phyloP scores from a whole-genome alignment of 345 rosid species.

The Salix exigua region DNA sequence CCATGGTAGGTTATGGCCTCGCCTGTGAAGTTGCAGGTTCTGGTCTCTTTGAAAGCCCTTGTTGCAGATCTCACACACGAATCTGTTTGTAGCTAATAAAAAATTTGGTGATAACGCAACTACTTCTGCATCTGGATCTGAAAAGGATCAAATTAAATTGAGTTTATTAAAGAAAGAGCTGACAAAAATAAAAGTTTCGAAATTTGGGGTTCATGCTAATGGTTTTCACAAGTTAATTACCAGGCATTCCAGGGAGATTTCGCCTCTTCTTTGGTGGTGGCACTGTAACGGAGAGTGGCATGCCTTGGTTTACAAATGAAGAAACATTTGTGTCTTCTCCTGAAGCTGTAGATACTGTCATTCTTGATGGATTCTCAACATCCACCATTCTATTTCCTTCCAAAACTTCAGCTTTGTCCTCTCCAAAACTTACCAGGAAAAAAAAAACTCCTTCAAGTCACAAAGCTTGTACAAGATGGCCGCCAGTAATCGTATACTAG shows the following conservation, averaged over 20 bases:
- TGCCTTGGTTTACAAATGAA: slow-evolving; percentile 25
- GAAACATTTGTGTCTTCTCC: slow-evolving; percentile 32
- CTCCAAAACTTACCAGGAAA: neutral
- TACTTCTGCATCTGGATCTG: slow-evolving; percentile 81
- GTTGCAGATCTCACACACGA: slow-evolving; percentile 79
- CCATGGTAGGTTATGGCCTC: slow-evolving; percentile 83
- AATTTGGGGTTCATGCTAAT: neutral
- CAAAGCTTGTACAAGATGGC: neutral
- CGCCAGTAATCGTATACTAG: neutral
- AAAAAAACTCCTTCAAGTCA: neutral
- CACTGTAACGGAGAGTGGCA: slow-evolving; percentile 13
- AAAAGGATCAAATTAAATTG: neutral
- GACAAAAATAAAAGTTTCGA: neutral
- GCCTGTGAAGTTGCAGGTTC: slow-evolving; percentile 72
- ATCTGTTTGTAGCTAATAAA: slow-evolving; percentile 56
- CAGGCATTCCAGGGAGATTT: slow-evolving; percentile 86
- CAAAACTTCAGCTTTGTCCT: neutral
- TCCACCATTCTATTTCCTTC: slow-evolving; percentile 29
- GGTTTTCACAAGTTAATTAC: slow-evolving; percentile 21
- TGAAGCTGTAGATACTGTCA: slow-evolving; percentile 41
- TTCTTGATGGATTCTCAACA: slow-evolving; percentile 37
- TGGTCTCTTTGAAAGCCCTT: slow-evolving; percentile 81
- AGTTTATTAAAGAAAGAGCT: neutral
- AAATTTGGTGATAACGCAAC: slow-evolving; percentile 63
- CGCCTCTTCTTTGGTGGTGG: slow-evolving; percentile 55